Evolutionary conservation across 225 moss, liverwort and hornwort species (phyloP).

Genomic region (Pleurozium schreberi): DNA sequence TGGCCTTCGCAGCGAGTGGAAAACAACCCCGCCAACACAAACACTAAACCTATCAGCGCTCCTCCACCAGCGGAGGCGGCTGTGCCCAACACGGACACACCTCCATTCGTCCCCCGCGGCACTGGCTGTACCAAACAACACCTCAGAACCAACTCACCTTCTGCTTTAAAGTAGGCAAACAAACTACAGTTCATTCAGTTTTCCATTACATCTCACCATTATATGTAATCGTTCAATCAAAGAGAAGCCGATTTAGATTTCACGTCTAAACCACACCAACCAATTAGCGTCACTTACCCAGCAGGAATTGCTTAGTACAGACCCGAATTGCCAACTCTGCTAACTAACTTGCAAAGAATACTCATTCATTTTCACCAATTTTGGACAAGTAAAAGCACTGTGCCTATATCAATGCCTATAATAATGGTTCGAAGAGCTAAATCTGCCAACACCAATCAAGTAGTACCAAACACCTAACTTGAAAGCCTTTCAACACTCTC

Average conservation of each 20-base stretch:
- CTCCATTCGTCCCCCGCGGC: conserved; percentile 85
- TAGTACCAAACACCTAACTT: background rate
- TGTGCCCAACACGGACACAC: conserved; percentile 63
- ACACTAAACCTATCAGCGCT: conserved; percentile 60
- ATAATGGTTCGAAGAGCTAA: background rate
- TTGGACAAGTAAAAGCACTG: background rate
- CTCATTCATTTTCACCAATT: background rate
- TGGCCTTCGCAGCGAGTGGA: conserved; percentile 42
- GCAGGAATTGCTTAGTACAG: background rate
- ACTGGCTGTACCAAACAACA: conserved; percentile 41
- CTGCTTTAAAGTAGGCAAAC: background rate
- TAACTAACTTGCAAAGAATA: background rate
- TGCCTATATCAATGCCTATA: no score
- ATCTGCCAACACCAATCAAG: background rate
- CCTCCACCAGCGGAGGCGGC: conserved; percentile 71
- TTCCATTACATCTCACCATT: background rate
- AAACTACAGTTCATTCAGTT: background rate
- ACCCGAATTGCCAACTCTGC: background rate
- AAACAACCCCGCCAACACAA: conserved; percentile 51
- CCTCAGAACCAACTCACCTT: background rate
- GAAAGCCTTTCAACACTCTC: background rate
- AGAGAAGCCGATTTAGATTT: background rate
- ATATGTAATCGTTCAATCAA: background rate
- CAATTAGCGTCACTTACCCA: background rate
- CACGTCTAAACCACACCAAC: background rate